phyloP scores from a whole-genome alignment of 164 flowering plant genomes.

The Dillenia turbinata region DNA sequence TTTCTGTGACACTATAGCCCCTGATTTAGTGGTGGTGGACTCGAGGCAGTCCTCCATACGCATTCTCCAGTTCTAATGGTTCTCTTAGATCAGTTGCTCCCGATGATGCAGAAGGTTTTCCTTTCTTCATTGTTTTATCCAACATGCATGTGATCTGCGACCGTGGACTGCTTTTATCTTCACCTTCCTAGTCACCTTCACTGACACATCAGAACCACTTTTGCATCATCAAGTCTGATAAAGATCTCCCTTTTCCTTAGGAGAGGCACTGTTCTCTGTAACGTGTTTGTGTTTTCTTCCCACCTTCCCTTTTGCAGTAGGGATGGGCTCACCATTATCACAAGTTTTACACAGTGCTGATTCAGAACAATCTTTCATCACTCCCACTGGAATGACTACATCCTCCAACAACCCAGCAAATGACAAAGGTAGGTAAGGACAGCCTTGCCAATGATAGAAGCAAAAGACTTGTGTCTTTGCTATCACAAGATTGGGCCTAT shows the following conservation, averaged over 20 bases:
- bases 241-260: conserved; percentile 29
- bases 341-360: conserved; percentile 5
- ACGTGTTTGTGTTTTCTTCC: conserved; percentile 21
- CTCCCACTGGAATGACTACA: conserved; percentile 7
- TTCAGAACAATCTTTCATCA: conserved; percentile 5
- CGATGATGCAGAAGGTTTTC: conserved; percentile 4
- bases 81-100: conserved; percentile 15
- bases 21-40: conserved; percentile 6
- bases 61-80: conserved; percentile 66
- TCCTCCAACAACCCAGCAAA: conserved; percentile 32
- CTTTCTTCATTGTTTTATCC: conserved; percentile 19
- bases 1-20: too few species aligned
- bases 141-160: conserved; percentile 14
- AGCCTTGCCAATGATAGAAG: conserved; percentile 58
- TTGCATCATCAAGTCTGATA: conserved; percentile 29
- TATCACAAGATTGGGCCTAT: conserved; percentile 43
- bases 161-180: conserved; percentile 20
- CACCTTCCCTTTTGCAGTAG: conserved; percentile 16
- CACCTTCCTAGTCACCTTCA: conserved; percentile 11
- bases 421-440: conserved; percentile 35
- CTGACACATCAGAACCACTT: neutral
- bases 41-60: conserved; percentile 47
- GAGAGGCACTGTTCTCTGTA: conserved; percentile 10
- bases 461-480: conserved; percentile 52
- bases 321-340: conserved; percentile 12